Evolutionary conservation across 768 basidiomycete genomes (phyloP).

Genomic region (Macrocybe gigantea): DNA sequence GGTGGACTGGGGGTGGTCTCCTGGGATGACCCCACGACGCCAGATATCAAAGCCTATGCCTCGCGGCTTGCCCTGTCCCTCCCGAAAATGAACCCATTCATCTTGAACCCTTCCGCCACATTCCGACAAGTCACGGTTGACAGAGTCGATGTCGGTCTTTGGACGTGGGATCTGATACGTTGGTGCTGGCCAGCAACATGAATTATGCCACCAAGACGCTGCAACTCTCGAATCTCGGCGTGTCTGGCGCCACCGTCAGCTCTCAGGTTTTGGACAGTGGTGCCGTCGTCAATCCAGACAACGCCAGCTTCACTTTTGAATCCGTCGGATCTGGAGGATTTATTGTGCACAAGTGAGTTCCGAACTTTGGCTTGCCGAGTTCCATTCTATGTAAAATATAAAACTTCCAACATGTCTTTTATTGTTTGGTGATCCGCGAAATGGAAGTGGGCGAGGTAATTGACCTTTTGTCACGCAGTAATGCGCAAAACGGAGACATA

Average conservation of each 20-base stretch:
- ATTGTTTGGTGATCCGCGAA: too few species aligned
- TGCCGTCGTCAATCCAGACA: constrained; percentile 16
- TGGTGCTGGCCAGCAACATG: constrained; percentile 49
- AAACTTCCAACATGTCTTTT: too few species aligned
- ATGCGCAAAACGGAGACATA: too few species aligned
- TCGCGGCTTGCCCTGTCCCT: constrained; percentile 43
- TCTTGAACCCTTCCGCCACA: constrained; percentile 34
- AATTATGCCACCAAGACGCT: constrained; percentile 32
- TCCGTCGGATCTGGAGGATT: constrained; percentile 36
- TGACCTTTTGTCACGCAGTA: too few species aligned
- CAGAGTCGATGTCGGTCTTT: constrained; percentile 45
- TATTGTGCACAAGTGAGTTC: constrained; percentile 19
- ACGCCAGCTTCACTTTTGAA: constrained; percentile 26
- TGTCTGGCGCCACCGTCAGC: constrained; percentile 9
- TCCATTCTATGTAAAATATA: too few species aligned
- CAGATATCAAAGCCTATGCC: constrained; percentile 47
- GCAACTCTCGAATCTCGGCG: constrained; percentile 21
- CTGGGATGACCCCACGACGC: constrained; percentile 49
- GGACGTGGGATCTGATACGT: constrained; percentile 36
- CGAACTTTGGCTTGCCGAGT: not conserved
- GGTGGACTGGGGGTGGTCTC: constrained; percentile 56
- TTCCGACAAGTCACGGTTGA: constrained; percentile 33
- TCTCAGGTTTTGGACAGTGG: constrained; percentile 33
- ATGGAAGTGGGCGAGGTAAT: too few species aligned
- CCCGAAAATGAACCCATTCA: constrained; percentile 38